Base-by-base conservation (phyloP, 306 rosid genomes). In the Cotoneaster glaucophyllus region DNA sequence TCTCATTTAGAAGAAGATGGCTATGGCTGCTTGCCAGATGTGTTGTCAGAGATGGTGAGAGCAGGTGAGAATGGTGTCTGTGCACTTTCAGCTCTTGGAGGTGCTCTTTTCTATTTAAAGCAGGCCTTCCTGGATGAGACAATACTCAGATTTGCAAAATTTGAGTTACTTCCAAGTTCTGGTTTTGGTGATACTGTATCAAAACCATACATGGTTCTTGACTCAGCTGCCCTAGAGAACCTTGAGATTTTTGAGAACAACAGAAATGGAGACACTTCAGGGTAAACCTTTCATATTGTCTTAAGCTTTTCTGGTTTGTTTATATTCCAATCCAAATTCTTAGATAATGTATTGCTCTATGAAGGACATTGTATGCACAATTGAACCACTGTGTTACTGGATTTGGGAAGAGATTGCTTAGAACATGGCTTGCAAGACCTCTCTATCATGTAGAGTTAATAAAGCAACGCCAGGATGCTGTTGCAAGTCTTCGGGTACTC, bases 11-110 rank as follows among this genome's bases (percentile, higher is more conserved):
- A 87, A 64, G 84, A 84, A 67, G 84, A 84, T 74, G 88, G 71
- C 72, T 64, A 76, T 75, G 81, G 75, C 63, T 79, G 71, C 81
- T 79, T 92, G 77, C 97, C 96, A 75, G 91, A 83, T 84, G 91
- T 90, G 80, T 81, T 95, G 78, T 81, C 77, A 80, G 89, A 90
- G 85, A 84, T 95, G 52, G 82, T 86, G 58, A 84, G 81, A 84
- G 83, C 82, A 31, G 88, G 81, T 3, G 84, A 86, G 69, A 76
- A 82, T 70, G 85, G 89, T 70, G 83, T 78, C 75, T 85, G 75
- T 87, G 99, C 97, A 66, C 93, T 95, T 88, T 91, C 97, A 76
- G 99, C 99, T 71, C 92, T 95, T 72, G 99, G 99, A 15, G 99
- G 97, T 68, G 82, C 87, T 66, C 92, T 95, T 71, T 95, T 84